Evolutionary conservation across 2,329 filamentous ascomycete genomes (phyloP), one percentile per base, ranked within the genome.

Genomic region (Cercospora citrullina): DNA sequence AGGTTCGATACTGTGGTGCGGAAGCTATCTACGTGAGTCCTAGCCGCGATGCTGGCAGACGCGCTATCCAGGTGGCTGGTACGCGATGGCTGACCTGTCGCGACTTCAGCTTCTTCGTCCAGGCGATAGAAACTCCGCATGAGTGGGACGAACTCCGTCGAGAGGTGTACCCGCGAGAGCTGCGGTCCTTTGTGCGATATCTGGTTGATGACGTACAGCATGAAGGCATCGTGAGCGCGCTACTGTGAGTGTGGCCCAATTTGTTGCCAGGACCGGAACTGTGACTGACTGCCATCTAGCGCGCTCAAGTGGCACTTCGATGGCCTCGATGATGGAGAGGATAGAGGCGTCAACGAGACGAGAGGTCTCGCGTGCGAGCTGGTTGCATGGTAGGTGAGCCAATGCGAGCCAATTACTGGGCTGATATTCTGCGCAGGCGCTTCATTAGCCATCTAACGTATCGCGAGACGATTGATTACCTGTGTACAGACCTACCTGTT

Each of bases 311-410:
- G 90, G 84, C 90, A 94, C 75, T 94, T 90, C 69, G 82, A 86
- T 26, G 84, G 87, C 12, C 81, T 84, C 36, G 89, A 91, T 69
- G 83, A 83, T 59, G 84, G 85, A 60, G 83, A 84, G 62, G 86
- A 90, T 67, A 87, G 87, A 68, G 88, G 88, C 4, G 80, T 94
- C 33, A 87, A 88, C 66, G 86, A 90, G 66, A 87, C 90, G 14
- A 85, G 91, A 64, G 90, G 90, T 21, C 87, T 88, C 75, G 91
- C 90, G 30, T 94, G 91, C 75, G 91, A 94, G 80, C 91, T 93
- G 69, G 90, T 93, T 14, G 91, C 91, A 42, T 93, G 91, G 72
- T 69, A 51, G 63, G 70, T 57, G 16, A 12, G 58, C 21, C 21
- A 58, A 31, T 8, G 12, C 18, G 16, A 39, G 14, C 23, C 7